Base-by-base conservation (phyloP, 2,329 filamentous ascomycete genomes). In the Leptographium procerum region DNA sequence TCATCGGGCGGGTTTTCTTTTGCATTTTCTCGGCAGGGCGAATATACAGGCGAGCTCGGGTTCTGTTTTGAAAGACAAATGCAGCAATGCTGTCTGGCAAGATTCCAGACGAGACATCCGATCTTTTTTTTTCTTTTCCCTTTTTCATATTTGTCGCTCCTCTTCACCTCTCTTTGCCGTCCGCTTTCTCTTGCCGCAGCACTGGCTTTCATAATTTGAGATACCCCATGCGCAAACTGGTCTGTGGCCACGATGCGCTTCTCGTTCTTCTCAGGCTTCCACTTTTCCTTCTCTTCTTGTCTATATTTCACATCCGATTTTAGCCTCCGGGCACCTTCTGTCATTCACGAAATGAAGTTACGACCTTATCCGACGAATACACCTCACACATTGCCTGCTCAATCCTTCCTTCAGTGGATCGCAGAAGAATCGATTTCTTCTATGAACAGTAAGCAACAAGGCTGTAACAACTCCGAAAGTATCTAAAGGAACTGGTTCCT, bases 11-110 rank as follows among this genome's bases (percentile, higher is more conserved):
- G 74, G 72, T 69, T 73, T 75, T 74, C 72, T 74, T 74, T 73
- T 76, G 77, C 77, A 78, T 80, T 77, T 73, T 73, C n/a, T n/a
- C 33, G 75, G 71, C 69, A 70, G 71, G 75, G 75, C 74, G 75
- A 74, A 75, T 73, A 75, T 73, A 75, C 71, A 72, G 71, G 73
- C 72, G 73, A 71, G 72, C 73, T 72, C 72, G 57, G 55, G 66
- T 69, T 61, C 52, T 48, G 40, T 51, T 55, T 69, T 65, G 11
- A 62, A 63, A 63, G 61, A 63, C 57, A 58, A 36, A 8, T 52
- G 61, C 61, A 63, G 61, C 61, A 58, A 63, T 63, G 61, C 61
- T 48, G 19, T 59, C 57, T 60, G 59, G 61, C 56, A 48, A 61
- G 58, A 57, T 34, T 55, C 58, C 57, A 57, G 58, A 58, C 45